A percentile compares a stretch with the other conserved stretches of the same genome.
Conservation (phyloP, 2,329 filamentous ascomycete genomes). For the Xylaria sp. region DNA sequence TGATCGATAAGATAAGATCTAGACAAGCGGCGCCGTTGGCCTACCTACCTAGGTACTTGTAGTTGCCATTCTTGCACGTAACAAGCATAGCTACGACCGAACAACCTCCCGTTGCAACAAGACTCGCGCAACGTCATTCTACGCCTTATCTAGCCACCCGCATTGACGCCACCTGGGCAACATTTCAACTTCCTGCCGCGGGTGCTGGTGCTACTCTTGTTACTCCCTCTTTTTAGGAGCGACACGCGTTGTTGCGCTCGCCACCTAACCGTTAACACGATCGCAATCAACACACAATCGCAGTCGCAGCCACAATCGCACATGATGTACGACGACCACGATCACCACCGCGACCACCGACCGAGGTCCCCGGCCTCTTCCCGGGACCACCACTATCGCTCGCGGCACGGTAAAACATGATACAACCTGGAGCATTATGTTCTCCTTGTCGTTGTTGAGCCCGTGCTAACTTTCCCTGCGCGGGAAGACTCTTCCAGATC, state of each 20-base stretch:
- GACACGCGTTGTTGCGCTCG: conserved; percentile 5
- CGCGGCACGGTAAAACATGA: conserved; percentile 51
- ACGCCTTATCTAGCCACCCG: not conserved
- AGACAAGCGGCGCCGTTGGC: not conserved
- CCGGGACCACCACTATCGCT: conserved; percentile 48
- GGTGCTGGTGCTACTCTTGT: not conserved
- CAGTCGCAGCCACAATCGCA: not conserved
- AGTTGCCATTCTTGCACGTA: not conserved
- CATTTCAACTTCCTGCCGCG: too few relatives aligned
- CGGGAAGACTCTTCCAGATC: conserved; percentile 51
- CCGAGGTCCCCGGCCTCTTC: conserved; percentile 47
- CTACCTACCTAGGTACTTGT: not conserved
- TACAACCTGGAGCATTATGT: conserved; percentile 47
- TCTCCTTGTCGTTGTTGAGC: conserved; percentile 43
- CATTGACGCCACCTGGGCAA: too few relatives aligned
- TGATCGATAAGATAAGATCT: conserved; percentile 24
- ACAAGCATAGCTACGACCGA: not conserved
- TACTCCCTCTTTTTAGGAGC: not conserved
- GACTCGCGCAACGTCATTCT: conserved; percentile 6
- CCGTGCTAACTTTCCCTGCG: conserved; percentile 49
- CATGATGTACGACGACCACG: conserved; percentile 49
- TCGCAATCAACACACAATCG: conserved; percentile 7
- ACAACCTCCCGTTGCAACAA: not conserved
- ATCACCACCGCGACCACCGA: conserved; percentile 42
- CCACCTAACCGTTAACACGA: not conserved